Percentiles rank a stretch among this genome's conserved stretches.
Evolutionary conservation across 2,329 filamentous ascomycete species (phyloP).

Genomic region (Neonectria coccinea): DNA sequence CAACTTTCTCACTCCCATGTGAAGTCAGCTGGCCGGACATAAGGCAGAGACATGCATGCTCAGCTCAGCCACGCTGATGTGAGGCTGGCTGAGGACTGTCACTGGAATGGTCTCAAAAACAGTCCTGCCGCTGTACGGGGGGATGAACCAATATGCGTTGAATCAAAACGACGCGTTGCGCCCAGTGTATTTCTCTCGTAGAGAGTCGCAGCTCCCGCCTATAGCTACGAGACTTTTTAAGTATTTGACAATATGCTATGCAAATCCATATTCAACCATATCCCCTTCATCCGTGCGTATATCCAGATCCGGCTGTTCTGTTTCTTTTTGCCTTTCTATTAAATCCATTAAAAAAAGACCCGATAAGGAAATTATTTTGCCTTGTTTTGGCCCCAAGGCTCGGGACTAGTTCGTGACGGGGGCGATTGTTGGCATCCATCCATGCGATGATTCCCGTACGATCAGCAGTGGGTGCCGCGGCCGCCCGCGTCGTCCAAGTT

Average conservation of each 20-base stretch:
- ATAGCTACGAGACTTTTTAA: not conserved
- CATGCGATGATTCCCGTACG: too few species aligned
- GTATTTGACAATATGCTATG: not conserved
- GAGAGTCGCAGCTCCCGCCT: not conserved
- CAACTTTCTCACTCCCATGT: not conserved
- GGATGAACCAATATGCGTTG: not conserved
- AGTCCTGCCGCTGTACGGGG: not conserved
- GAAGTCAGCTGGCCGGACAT: not conserved
- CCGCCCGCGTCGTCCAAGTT: slow-evolving; percentile 41
- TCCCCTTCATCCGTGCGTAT: not conserved
- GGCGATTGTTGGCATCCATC: too few species aligned
- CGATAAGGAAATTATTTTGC: slow-evolving; percentile 14
- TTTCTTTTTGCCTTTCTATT: not conserved
- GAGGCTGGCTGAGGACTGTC: not conserved
- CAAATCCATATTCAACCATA: not conserved
- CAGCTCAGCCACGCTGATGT: not conserved
- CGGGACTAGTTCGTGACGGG: not conserved
- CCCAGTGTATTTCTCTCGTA: not conserved
- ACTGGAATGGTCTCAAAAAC: not conserved
- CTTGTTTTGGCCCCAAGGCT: not conserved
- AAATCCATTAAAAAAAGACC: slow-evolving; percentile 8
- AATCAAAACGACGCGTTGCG: not conserved
- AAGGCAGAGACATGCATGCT: not conserved
- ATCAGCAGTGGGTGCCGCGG: slow-evolving; percentile 40
- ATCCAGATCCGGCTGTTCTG: not conserved